Percentiles rank a stretch among this genome's conserved stretches.
These are phyloP conservation scores for Saccharomycopsis sp. DNA, from an alignment of 805 yeast species.

Conservation along the genomic window DNA sequence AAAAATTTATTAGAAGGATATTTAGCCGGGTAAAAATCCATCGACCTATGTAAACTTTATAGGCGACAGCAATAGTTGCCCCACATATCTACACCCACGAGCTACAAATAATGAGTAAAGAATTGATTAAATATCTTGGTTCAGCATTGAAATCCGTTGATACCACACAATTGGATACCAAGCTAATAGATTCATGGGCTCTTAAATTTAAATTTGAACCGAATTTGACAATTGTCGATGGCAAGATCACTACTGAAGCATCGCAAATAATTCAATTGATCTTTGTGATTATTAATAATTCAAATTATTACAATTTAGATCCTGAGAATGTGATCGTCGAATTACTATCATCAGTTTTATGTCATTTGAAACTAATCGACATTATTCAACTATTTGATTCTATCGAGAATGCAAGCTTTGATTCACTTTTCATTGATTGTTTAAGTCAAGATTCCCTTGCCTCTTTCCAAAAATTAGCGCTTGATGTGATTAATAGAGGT, in stretches of 20 bases:
- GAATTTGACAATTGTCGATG: not conserved
- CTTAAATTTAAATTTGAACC: constrained; percentile 3
- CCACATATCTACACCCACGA: too few relatives aligned
- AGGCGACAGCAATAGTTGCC: too few relatives aligned
- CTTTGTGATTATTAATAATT: constrained; percentile 2
- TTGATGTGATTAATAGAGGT: not conserved
- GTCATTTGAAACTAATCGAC: constrained; percentile 2
- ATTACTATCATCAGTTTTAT: constrained; percentile 2
- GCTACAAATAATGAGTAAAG: too few relatives aligned
- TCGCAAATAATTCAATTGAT: not conserved
- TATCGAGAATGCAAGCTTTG: not conserved
- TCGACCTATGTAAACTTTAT: not conserved
- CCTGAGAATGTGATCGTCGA: constrained; percentile 4
- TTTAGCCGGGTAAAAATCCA: too few relatives aligned
- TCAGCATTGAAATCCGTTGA: too few relatives aligned
- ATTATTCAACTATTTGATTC: constrained; percentile 1
- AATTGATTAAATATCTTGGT: too few relatives aligned
- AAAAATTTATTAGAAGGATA: too few relatives aligned
- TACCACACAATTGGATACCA: not conserved
- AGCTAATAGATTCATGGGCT: not conserved
- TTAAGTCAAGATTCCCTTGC: constrained; percentile 2
- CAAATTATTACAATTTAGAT: constrained; percentile 2
- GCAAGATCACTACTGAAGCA: not conserved
- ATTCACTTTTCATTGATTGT: constrained; percentile 1
- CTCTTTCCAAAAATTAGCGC: constrained; percentile 11